phyloP scores from a whole-genome alignment of 2,329 filamentous ascomycete genomes.

The Neoscytalidium dimidiatum region DNA sequence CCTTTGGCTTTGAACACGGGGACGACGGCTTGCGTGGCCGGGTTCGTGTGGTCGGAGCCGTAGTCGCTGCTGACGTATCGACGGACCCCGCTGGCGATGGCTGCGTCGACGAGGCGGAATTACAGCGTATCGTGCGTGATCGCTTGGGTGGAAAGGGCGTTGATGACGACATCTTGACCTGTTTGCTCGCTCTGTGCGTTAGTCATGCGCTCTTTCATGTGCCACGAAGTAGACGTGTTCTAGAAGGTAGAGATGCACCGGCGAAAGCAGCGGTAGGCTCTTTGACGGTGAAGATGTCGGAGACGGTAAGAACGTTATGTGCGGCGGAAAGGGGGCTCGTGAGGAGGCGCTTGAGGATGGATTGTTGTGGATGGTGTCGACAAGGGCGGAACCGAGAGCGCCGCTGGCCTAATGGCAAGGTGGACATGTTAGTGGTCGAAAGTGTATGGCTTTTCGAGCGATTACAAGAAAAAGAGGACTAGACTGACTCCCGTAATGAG shows the following conservation, averaged over 20 bases:
- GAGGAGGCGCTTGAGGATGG: conserved; percentile 35
- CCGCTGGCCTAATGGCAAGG: conserved; percentile 24
- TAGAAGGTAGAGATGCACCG: conserved; percentile 20
- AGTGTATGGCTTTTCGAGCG: not conserved
- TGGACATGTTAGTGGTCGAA: not conserved
- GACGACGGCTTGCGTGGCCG: conserved; percentile 28
- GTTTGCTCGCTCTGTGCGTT: not conserved
- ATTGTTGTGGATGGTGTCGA: conserved; percentile 34
- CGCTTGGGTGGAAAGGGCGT: conserved; percentile 31
- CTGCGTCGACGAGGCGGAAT: conserved; percentile 41
- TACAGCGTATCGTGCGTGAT: conserved; percentile 31
- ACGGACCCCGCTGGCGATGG: conserved; percentile 40
- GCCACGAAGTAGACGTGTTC: not conserved
- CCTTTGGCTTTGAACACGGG: conserved; percentile 42
- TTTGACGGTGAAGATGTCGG: conserved; percentile 27
- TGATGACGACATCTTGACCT: conserved; percentile 41
- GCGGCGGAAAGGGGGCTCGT: conserved; percentile 22
- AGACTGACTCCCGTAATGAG: not conserved
- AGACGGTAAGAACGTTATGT: conserved; percentile 31
- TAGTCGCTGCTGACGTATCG: conserved; percentile 47
- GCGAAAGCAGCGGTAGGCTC: conserved; percentile 35
- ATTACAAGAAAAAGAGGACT: not conserved
- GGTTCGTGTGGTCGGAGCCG: conserved; percentile 40
- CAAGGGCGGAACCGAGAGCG: conserved; percentile 29
- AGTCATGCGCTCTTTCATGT: not conserved